Conservation (phyloP, 768 basidiomycete genomes). For the Leccinum variicolor region DNA sequence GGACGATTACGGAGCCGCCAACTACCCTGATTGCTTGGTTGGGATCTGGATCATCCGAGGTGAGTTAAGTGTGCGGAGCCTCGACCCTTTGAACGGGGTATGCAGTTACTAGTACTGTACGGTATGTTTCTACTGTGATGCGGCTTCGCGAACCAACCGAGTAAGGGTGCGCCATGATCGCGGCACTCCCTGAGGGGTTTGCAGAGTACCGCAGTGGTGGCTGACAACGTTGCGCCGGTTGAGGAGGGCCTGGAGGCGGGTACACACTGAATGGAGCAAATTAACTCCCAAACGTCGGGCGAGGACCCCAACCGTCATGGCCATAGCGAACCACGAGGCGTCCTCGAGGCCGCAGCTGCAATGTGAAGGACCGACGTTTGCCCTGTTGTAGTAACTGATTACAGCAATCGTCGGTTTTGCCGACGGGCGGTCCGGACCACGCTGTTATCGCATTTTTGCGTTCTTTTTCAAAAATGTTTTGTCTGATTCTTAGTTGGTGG, state of each 20-base stretch:
- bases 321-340: slow-evolving; percentile 16
- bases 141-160: background rate
- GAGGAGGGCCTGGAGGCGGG: background rate
- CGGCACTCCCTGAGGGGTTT: background rate
- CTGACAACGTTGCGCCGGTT: background rate
- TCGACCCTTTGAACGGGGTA: background rate
- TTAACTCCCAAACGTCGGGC: slow-evolving; percentile 14
- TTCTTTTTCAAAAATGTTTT: background rate
- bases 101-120: background rate
- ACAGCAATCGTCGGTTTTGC: slow-evolving; percentile 14
- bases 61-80: background rate
- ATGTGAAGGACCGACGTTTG: slow-evolving; percentile 4
- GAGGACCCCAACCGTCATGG: too few species aligned
- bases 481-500: background rate
- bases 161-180: slow-evolving; percentile 4
- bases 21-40: background rate
- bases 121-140: background rate
- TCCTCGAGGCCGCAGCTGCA: slow-evolving; percentile 18
- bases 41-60: background rate
- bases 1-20: background rate
- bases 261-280: slow-evolving; percentile 11
- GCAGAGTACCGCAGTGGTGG: background rate
- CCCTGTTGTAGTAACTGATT: slow-evolving; percentile 9
- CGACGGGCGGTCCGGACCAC: slow-evolving; percentile 8
- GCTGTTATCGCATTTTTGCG: slow-evolving; percentile 17